Percentiles rank a stretch among this genome's conserved stretches.
phyloP scores from a whole-genome alignment of 2,329 filamentous ascomycete species.

The Trichoderma simmonsii region DNA sequence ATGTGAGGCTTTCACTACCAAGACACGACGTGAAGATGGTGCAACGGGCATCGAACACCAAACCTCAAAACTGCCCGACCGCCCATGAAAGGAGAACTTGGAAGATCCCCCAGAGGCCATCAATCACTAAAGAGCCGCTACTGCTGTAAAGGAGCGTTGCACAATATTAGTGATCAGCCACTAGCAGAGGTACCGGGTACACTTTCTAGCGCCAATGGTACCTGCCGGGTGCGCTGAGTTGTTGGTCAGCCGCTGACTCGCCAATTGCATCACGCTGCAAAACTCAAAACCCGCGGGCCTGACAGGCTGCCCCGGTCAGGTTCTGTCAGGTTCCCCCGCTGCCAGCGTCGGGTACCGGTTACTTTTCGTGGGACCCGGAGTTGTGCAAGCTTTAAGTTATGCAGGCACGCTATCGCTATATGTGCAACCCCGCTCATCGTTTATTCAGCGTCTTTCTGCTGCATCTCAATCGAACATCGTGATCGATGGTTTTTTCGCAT shows the following conservation, averaged over 20 bases:
- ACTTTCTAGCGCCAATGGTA: background rate
- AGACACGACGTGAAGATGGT: background rate
- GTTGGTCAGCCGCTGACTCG: background rate
- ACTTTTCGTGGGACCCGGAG: background rate
- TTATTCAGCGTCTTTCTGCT: background rate
- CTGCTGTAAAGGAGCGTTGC: background rate
- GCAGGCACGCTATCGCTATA: background rate
- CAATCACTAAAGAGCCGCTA: background rate
- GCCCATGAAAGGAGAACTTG: background rate
- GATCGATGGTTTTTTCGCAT: background rate
- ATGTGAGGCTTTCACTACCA: background rate
- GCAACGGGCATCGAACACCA: background rate
- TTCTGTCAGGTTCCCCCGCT: background rate
- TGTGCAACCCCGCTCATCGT: slow-evolving; percentile 5
- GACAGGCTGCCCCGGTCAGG: background rate
- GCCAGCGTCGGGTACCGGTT: background rate
- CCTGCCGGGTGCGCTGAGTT: background rate
- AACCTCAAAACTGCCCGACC: background rate
- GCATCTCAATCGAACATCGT: background rate
- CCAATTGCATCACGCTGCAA: background rate
- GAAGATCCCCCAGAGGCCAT: background rate
- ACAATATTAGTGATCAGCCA: background rate
- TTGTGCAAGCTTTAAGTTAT: background rate
- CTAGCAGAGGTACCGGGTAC: background rate
- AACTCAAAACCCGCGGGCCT: background rate